Conservation (phyloP, 257 asterid genomes). For the Lycium barbarum region DNA sequence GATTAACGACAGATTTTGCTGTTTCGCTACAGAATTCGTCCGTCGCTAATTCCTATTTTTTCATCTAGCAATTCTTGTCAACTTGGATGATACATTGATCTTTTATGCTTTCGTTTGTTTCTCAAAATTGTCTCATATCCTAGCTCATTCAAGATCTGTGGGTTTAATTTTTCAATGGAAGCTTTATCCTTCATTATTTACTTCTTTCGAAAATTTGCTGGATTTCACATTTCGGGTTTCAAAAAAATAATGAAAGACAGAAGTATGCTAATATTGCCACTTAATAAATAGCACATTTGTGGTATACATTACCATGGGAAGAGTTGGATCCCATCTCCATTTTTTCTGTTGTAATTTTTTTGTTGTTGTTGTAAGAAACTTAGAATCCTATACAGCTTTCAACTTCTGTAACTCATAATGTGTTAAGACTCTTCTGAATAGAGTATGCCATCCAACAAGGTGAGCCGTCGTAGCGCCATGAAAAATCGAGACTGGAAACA, state of each 20-base stretch:
- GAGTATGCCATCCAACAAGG: slow-evolving; percentile 61
- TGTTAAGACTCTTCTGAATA: slow-evolving; percentile 58
- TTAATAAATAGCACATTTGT: not conserved
- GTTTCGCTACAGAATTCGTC: too few relatives aligned
- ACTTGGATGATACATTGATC: not conserved
- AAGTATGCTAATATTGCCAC: not conserved
- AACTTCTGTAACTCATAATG: slow-evolving; percentile 51
- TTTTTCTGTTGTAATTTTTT: not conserved
- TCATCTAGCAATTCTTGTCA: not conserved
- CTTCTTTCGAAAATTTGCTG: not conserved
- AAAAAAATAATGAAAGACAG: not conserved
- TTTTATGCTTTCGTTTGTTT: not conserved
- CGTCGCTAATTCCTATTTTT: too few relatives aligned
- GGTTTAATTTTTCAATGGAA: not conserved
- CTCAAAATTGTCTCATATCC: not conserved
- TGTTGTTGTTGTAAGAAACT: not conserved
- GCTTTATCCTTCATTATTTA: not conserved
- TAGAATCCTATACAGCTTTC: slow-evolving; percentile 48
- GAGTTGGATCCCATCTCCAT: slow-evolving; percentile 24
- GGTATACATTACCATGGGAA: slow-evolving; percentile 10
- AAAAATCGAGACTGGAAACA: slow-evolving; percentile 75
- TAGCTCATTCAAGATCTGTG: not conserved
- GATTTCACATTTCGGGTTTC: not conserved
- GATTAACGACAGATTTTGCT: too few relatives aligned
- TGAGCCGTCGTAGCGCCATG: slow-evolving; percentile 75